Conservation (phyloP, 2,329 filamentous ascomycete genomes). For the Scolecobasidium constrictum region DNA sequence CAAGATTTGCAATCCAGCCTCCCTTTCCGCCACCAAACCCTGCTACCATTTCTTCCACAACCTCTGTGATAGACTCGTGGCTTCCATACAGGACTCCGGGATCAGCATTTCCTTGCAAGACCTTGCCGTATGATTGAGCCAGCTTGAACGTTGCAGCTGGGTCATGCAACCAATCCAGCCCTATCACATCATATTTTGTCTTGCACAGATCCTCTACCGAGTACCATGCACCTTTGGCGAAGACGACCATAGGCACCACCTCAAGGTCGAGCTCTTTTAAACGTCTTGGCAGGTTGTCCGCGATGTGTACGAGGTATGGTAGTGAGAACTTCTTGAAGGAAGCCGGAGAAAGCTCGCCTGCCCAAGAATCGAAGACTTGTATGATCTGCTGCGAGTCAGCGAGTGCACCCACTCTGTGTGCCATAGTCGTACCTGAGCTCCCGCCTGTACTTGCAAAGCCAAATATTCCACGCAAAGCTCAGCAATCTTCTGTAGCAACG, state of each 20-base stretch:
- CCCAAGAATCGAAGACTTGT: slow-evolving; percentile 98
- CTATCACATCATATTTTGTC: slow-evolving; percentile 85
- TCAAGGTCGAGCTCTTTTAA: slow-evolving; percentile 66
- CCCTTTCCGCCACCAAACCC: slow-evolving; percentile 77
- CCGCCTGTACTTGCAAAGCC: slow-evolving; percentile 82
- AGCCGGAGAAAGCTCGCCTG: slow-evolving; percentile 76
- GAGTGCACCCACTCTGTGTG: not conserved
- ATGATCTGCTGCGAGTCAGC: slow-evolving; percentile 47
- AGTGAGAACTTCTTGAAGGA: slow-evolving; percentile 78
- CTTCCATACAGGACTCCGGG: slow-evolving; percentile 87
- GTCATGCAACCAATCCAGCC: slow-evolving; percentile 90
- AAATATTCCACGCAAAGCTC: slow-evolving; percentile 93
- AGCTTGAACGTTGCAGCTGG: slow-evolving; percentile 73
- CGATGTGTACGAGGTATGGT: slow-evolving; percentile 78
- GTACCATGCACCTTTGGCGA: slow-evolving; percentile 96
- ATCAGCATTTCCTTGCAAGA: slow-evolving; percentile 91
- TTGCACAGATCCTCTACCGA: slow-evolving; percentile 79
- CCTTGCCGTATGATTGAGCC: slow-evolving; percentile 58
- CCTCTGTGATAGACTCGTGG: slow-evolving; percentile 66
- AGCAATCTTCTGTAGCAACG: slow-evolving; percentile 78
- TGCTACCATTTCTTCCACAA: slow-evolving; percentile 75
- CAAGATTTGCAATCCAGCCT: slow-evolving; percentile 94
- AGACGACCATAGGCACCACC: slow-evolving; percentile 90
- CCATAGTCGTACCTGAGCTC: slow-evolving; percentile 57
- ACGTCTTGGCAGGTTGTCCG: slow-evolving; percentile 63